Base-by-base conservation (phyloP, 2,329 filamentous ascomycete species). In the Trichoderma sp. region DNA sequence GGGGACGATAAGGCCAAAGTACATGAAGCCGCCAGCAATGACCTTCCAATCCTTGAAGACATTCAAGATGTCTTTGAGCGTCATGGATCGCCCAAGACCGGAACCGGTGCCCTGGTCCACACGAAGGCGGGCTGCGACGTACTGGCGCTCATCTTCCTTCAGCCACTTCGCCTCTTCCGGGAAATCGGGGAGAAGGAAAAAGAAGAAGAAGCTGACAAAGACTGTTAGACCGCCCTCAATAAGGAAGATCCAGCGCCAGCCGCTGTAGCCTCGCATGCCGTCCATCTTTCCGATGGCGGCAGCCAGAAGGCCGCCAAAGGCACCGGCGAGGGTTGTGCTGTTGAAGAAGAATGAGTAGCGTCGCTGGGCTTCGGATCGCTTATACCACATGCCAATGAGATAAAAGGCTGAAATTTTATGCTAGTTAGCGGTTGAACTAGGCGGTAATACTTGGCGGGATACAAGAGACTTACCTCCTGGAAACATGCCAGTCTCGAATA, bases 261-360 rank as follows among this genome's bases (percentile, higher is more conserved):
- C 92, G 1, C 79, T 74, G 75, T 94, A 96, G 26, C 87, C 88
- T 10, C 83, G 80, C 13, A 91, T 72, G 3, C 87, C 86, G 72
- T 93, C 87, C 92, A 97, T 94, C 75, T 96, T 92, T n/a, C 92
- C 92, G 71, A 97, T 96, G 0, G 90, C 94, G 1, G 89, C 90
- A 0, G 94, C 94, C 5, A 97, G 84, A 1, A 97, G 85, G 2
- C 94, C 94, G 54, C 93, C 94, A 74, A 97, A 97, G 0, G 93
- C 92, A 37, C 92, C 92, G 1, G 92, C 92, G 4, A 95, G 82
- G 0, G 90, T 91, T 0, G 92, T 94, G 32, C 86, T 92, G 75
- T 87, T 90, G 83, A 98, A 98, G 84, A 98, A 98, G 83, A 98
- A 94, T 18, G 90, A 92, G 81, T 94, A 97, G 34, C 96, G 89